A percentile compares a stretch with the other conserved stretches of the same genome.
Evolutionary conservation across 306 rosid species (phyloP).

Genomic region (Calophaca sinica): DNA sequence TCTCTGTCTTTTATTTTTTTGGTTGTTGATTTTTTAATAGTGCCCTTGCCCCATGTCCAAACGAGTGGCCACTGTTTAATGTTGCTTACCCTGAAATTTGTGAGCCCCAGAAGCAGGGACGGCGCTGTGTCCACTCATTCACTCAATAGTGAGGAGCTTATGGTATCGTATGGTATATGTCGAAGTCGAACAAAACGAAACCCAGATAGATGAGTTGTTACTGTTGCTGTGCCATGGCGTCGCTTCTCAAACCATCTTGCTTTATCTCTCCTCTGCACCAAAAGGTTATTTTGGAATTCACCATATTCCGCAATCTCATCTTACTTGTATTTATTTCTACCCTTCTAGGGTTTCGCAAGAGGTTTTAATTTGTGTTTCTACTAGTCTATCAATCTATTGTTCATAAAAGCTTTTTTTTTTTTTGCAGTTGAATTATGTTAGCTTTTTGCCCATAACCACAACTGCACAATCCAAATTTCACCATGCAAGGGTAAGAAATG

Average conservation of each 20-base stretch:
- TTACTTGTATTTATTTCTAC: no score
- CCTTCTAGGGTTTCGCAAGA: background rate
- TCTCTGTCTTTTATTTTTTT: no score
- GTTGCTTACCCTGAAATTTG: slow-evolving; percentile 37
- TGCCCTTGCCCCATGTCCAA: background rate
- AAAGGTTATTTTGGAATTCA: slow-evolving; percentile 53
- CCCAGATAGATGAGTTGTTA: slow-evolving; percentile 37
- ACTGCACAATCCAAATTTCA: slow-evolving; percentile 47
- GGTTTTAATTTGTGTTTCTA: slow-evolving; percentile 30
- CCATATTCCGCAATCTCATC: background rate
- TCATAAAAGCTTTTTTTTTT: slow-evolving; percentile 4
- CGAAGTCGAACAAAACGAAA: no score
- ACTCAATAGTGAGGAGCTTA: no score
- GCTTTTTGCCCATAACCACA: slow-evolving; percentile 23
- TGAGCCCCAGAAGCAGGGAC: background rate
- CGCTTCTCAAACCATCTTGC: slow-evolving; percentile 60
- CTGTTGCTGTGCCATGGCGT: slow-evolving; percentile 62
- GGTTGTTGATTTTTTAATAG: no score
- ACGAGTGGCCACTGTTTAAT: slow-evolving; percentile 36
- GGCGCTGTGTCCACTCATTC: slow-evolving; percentile 40
- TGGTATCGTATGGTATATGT: no score
- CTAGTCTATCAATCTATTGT: background rate
- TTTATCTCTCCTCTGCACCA: slow-evolving; percentile 53
- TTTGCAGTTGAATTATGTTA: slow-evolving; percentile 57
- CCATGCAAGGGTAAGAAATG: slow-evolving; percentile 47